Base-by-base conservation (phyloP, 73 alveolate genomes). In the Paramecium tetraurelia region DNA sequence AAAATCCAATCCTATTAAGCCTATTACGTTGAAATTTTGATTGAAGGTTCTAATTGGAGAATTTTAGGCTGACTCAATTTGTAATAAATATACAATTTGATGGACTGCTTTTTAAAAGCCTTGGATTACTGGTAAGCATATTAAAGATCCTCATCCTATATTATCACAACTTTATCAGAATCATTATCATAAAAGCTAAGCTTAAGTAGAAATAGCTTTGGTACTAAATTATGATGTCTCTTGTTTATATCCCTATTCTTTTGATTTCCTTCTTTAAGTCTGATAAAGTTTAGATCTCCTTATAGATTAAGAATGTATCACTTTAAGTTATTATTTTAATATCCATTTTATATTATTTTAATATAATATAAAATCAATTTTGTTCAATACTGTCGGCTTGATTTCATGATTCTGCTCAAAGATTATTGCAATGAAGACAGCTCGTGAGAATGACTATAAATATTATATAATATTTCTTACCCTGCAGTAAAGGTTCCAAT, bases 111-210 rank as follows among this genome's bases (percentile, higher is more conserved):
- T 27, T 63, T 63, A 5, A 27, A 1, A 14, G 41, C 84, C 46
- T 63, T 2, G 41, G 84, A 10, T 33, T 63, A 27, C 46, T 63
- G 46, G 27, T 31, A 31, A 4, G 84, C 84, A 63, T 63, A 63
- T 12, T 12, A 12, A 27, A 63, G 84, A 63, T 63, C 84, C 14
- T 63, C 41, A 24, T 63, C 84, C 5, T 29, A 11, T 27, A 27
- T 31, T 31, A 63, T 63, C 27, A 63, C 84, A 63, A 63, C 84
- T 63, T 63, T 63, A 63, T 63, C 84, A 14, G 5, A 27, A 63
- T 63, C 84, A 63, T 27, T 63, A 63, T 63, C 84, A 63, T 63
- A 63, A 63, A 63, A 63, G 84, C 84, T 63, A 63, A 63, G 46
- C 46, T 63, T 63, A 63, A 33, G 41, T 33, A 63, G 84, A 33